A percentile compares a stretch with the other conserved stretches of the same genome.
Evolutionary conservation across 495 filamentous ascomycete genomes (phyloP).

Genomic region (Mytilinidion resinicola): DNA sequence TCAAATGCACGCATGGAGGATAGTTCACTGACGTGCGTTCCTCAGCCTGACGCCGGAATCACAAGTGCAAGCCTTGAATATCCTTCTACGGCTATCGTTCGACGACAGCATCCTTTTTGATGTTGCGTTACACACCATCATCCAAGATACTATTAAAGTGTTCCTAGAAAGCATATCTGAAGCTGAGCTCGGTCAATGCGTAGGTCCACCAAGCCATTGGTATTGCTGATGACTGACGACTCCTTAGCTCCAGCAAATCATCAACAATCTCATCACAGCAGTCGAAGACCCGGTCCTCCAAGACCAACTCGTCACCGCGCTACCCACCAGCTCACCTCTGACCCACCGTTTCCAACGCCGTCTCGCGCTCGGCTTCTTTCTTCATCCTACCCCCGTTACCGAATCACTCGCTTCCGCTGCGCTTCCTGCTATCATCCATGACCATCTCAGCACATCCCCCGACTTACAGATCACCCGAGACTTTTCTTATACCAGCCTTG

Average conservation of each 20-base stretch:
- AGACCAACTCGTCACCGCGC: slow-evolving; percentile 12
- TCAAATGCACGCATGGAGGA: too few relatives aligned
- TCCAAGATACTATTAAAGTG: slow-evolving; percentile 19
- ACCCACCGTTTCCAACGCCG: slow-evolving; percentile 59
- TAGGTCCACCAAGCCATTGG: background rate
- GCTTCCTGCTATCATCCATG: slow-evolving; percentile 9
- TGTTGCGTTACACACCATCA: background rate
- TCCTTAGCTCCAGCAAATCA: slow-evolving; percentile 6
- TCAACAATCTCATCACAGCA: slow-evolving; percentile 5
- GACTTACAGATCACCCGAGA: slow-evolving; percentile 45
- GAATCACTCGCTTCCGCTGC: slow-evolving; percentile 46
- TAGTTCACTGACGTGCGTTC: background rate
- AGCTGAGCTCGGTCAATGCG: background rate
- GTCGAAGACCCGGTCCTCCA: slow-evolving; percentile 18
- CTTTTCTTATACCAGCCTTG: slow-evolving; percentile 63
- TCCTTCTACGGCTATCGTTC: slow-evolving; percentile 13
- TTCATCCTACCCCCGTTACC: slow-evolving; percentile 28
- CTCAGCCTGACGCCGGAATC: background rate
- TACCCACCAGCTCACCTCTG: slow-evolving; percentile 37
- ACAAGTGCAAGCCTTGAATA: slow-evolving; percentile 5
- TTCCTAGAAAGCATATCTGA: slow-evolving; percentile 8
- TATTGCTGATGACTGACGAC: background rate
- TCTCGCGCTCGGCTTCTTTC: slow-evolving; percentile 68
- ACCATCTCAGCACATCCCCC: slow-evolving; percentile 14
- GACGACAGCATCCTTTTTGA: slow-evolving; percentile 22